Evolutionary conservation across 2,329 filamentous ascomycete genomes (phyloP), one percentile per base, ranked within the genome.

Genomic region (Exophiala calicioides): DNA sequence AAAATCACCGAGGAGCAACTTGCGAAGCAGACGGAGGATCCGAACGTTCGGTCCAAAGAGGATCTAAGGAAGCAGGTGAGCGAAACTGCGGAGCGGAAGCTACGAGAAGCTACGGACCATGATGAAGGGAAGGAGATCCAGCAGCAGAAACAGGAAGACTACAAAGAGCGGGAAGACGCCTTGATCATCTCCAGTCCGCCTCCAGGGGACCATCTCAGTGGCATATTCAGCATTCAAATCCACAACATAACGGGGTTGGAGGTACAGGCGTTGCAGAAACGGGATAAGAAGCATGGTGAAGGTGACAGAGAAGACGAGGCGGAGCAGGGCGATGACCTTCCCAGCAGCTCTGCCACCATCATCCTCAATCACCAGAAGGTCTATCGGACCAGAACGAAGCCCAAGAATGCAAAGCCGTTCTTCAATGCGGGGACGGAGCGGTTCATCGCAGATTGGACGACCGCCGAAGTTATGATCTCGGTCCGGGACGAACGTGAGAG

Each of bases 341-440:
- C 85, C 0, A 85, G 82, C 36, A 75, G 81, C 19, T 90, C 88
- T 62, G 87, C 84, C 62, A 86, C 77, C 23, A 78, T 89, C 56
- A 85, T 88, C 32, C 66, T 89, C 56, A 88, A 89, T 60, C 84
- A 89, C 60, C 77, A 78, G 55, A 88, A 79, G 47, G 67, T 78
- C 9, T 90, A 84, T 68, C 82, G 78, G 58, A 87, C 85, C 2
- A 72, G 86, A 12, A 87, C 85, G 0, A 89, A 90, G 65, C 85
- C 86, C 1, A 87, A 88, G 68, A 88, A 88, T 52, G 77, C 81
- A 0, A 88, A 87, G 58, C 86, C 86, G 0, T 89, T 88, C 65
- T 89, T 86, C 72, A 89, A 89, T 55, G 85, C 86, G 2, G 83
- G 83, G 4, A 86, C 81, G 2, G 86, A 90, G 62, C 77, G 83